Evolutionary conservation across 2,329 filamentous ascomycete species (phyloP).

Genomic region (Cladophialophora psammophila): DNA sequence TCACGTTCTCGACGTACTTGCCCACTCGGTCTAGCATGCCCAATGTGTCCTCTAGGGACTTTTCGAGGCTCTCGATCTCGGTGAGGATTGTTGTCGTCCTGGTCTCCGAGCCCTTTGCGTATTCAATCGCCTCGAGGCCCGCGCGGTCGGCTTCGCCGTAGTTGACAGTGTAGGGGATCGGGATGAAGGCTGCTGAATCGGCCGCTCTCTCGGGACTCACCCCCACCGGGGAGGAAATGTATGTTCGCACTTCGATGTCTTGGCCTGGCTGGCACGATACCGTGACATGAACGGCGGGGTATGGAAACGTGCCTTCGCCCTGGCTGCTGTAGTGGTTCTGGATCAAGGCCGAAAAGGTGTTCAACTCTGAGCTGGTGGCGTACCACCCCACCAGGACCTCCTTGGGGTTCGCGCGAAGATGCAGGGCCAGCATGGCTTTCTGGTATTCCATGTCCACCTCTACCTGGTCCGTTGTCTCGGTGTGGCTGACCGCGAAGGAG

Average conservation of each 20-base stretch:
- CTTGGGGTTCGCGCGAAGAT: constrained; percentile 91
- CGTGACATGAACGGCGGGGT: constrained; percentile 96
- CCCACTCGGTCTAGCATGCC: constrained; percentile 89
- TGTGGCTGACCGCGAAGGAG: constrained; percentile 97
- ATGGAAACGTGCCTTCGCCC: constrained; percentile 94
- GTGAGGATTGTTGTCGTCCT: constrained; percentile 76
- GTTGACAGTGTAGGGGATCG: constrained; percentile 92
- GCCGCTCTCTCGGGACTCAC: constrained; percentile 93
- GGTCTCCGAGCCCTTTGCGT: constrained; percentile 79
- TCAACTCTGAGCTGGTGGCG: constrained; percentile 93
- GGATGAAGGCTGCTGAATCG: constrained; percentile 96
- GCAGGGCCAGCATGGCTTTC: constrained; percentile 97
- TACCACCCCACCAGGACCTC: constrained; percentile 98
- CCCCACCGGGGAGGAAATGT: constrained; percentile 94
- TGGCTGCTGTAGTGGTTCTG: constrained; percentile 99
- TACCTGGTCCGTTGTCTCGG: constrained; percentile 97
- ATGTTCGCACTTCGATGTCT: constrained; percentile 88
- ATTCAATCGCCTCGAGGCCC: constrained; percentile 81
- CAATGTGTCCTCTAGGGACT: constrained; percentile 84
- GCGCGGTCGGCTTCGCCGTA: constrained; percentile 82
- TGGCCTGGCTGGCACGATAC: constrained; percentile 88
- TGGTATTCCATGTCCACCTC: constrained; percentile 99
- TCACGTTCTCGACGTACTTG: constrained; percentile 89
- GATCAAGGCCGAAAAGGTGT: constrained; percentile 97
- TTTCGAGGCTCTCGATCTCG: constrained; percentile 88